A percentile compares a stretch with the other conserved stretches of the same genome.
These are phyloP conservation scores for Arabidopsis hybrid DNA, from an alignment of 441 rosid species.

Conservation along the genomic window DNA sequence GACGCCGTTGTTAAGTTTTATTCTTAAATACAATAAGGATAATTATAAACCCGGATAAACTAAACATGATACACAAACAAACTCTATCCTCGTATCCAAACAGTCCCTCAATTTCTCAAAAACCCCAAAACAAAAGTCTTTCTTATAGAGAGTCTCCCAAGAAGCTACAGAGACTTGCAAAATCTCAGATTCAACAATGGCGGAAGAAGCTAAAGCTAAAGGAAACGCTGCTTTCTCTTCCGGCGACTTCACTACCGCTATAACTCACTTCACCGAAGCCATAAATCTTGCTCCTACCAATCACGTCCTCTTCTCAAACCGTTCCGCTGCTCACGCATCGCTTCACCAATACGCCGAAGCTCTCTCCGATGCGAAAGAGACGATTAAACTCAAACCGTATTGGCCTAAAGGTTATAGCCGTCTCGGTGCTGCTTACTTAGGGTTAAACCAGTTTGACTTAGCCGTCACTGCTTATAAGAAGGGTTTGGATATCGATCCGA, in stretches of 20 bases:
- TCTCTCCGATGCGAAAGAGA: slow-evolving; percentile 77
- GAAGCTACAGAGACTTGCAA: not conserved
- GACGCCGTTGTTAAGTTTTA: not conserved
- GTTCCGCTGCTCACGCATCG: slow-evolving; percentile 93
- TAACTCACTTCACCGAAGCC: slow-evolving; percentile 80
- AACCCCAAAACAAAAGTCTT: slow-evolving; percentile 18
- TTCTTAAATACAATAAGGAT: slow-evolving; percentile 2
- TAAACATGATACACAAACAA: slow-evolving; percentile 1
- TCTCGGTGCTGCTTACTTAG: slow-evolving; percentile 87
- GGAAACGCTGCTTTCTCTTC: slow-evolving; percentile 96
- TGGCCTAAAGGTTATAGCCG: slow-evolving; percentile 96
- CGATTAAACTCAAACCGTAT: slow-evolving; percentile 86
- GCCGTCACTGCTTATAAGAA: slow-evolving; percentile 70
- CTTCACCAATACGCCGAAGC: slow-evolving; percentile 73
- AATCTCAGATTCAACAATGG: slow-evolving; percentile 56
- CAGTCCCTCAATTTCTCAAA: slow-evolving; percentile 18
- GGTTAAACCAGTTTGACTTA: slow-evolving; percentile 61
- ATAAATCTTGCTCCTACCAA: slow-evolving; percentile 72
- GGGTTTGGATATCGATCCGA: slow-evolving; percentile 85
- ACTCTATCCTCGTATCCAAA: slow-evolving; percentile 25
- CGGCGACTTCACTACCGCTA: slow-evolving; percentile 72
- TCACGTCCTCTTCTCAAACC: slow-evolving; percentile 91
- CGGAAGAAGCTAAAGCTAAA: slow-evolving; percentile 92
- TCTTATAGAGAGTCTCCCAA: not conserved
- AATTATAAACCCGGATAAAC: slow-evolving; percentile 10